Percentiles rank a stretch among this genome's conserved stretches.
Evolutionary conservation across 805 yeast species (phyloP).

Genomic region (Lachancea quebecensis): DNA sequence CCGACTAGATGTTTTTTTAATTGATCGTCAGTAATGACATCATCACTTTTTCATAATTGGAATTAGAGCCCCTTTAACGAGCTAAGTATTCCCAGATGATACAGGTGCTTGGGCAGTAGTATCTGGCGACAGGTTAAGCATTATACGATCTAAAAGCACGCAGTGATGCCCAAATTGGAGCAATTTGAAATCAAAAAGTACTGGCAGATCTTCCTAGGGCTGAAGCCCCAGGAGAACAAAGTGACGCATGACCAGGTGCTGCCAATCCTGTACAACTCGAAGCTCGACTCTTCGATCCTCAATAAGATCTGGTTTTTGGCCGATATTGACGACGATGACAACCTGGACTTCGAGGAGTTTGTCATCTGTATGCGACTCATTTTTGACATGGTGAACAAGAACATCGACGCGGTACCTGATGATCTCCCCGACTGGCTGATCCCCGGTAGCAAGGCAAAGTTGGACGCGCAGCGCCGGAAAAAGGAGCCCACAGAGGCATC

Average conservation of each 20-base stretch:
- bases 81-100: neutral
- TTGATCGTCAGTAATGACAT: neutral
- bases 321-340: conserved; percentile 89
- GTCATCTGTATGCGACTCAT: conserved; percentile 95
- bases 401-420: conserved; percentile 52
- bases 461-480: conserved; percentile 79
- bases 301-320: conserved; percentile 85
- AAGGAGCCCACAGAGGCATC: conserved; percentile 26
- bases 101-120: neutral
- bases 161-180: conserved; percentile 58
- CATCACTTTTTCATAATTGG: neutral
- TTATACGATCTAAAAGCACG: no score
- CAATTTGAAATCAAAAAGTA: conserved; percentile 95
- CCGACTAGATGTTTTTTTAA: neutral
- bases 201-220: conserved; percentile 94
- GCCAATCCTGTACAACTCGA: conserved; percentile 83
- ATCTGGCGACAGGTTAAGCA: no score
- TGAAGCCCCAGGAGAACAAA: conserved; percentile 73
- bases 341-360: conserved; percentile 92
- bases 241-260: conserved; percentile 79
- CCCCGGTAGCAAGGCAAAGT: conserved; percentile 81
- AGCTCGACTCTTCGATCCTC: conserved; percentile 68
- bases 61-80: neutral
- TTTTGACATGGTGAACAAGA: conserved; percentile 83
- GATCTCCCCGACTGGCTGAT: conserved; percentile 86